Percentiles rank a stretch among this genome's conserved stretches.
phyloP scores from a whole-genome alignment of 2,329 filamentous ascomycete species.

The Alternaria postmessia region DNA sequence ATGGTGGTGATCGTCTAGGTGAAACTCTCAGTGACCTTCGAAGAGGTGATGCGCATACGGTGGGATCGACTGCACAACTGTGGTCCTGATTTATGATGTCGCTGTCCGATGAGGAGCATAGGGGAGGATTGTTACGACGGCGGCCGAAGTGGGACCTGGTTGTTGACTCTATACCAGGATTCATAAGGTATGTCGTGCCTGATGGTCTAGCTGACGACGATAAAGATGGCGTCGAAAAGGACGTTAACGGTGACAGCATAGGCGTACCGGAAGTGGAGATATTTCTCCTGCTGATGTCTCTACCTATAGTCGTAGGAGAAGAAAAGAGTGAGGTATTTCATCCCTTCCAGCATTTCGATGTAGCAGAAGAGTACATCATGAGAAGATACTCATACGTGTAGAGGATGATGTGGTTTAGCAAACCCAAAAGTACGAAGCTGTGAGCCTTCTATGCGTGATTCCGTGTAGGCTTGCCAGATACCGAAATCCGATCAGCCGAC shows the following conservation, averaged over 20 bases:
- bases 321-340: neutral
- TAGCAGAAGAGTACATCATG: neutral
- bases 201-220: too few relatives aligned
- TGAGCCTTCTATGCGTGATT: neutral
- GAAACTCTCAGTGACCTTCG: neutral
- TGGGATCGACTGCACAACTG: too few relatives aligned
- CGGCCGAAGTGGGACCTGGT: too few relatives aligned
- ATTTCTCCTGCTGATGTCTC: too few relatives aligned
- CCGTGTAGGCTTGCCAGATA: neutral
- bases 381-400: neutral
- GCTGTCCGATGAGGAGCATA: too few relatives aligned
- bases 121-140: accelerated
- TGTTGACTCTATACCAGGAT: too few relatives aligned
- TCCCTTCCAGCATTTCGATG: neutral
- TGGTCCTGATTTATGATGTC: too few relatives aligned
- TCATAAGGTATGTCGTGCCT: too few relatives aligned
- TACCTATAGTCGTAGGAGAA: accelerated
- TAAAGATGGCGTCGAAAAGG: too few relatives aligned
- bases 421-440: neutral
- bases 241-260: too few relatives aligned
- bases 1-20: neutral
- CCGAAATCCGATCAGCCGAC: neutral
- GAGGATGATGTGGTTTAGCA: neutral
- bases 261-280: too few relatives aligned
- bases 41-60: neutral